A percentile compares a stretch with the other conserved stretches of the same genome.
These are phyloP conservation scores for Calamus simplicifolius DNA, from an alignment of 176 grass and related monocot species.

Conservation along the genomic window DNA sequence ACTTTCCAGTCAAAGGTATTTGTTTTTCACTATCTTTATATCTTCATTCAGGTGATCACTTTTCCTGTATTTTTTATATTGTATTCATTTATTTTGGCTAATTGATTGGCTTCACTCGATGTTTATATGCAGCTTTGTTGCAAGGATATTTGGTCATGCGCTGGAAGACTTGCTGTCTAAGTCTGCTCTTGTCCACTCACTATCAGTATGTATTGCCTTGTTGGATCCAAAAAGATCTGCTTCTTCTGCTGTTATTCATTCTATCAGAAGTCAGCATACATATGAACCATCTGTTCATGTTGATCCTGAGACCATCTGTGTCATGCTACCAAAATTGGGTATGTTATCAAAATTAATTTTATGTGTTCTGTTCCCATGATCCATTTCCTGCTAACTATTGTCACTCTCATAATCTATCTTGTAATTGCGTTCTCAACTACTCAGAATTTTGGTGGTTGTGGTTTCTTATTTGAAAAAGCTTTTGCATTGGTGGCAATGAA, in stretches of 20 bases:
- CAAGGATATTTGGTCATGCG: slow-evolving; percentile 19
- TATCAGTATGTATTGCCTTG: slow-evolving; percentile 19
- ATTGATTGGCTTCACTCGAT: neutral
- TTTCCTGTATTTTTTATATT: too few species aligned
- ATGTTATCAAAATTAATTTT: neutral
- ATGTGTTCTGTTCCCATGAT: neutral
- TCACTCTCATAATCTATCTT: too few species aligned
- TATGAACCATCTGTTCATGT: slow-evolving; percentile 11
- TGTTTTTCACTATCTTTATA: too few species aligned
- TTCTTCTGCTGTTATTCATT: slow-evolving; percentile 2
- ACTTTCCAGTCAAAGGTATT: slow-evolving; percentile 27
- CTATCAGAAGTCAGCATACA: slow-evolving; percentile 14
- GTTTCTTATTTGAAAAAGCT: too few species aligned
- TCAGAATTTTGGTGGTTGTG: too few species aligned
- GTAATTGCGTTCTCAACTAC: too few species aligned
- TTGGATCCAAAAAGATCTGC: slow-evolving; percentile 23
- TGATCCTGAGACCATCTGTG: slow-evolving; percentile 1
- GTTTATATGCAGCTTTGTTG: slow-evolving; percentile 13
- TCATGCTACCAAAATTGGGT: slow-evolving; percentile 19
- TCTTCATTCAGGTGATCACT: too few species aligned
- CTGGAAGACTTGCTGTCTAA: slow-evolving; percentile 14
- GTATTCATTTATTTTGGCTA: too few species aligned
- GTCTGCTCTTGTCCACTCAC: slow-evolving; percentile 14
- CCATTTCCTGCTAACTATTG: too few species aligned
- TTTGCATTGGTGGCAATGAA: too few species aligned